Evolutionary conservation across 1,139 yeast genomes (phyloP), one percentile per base, ranked within the genome.

Genomic region (Taphrina populina): DNA sequence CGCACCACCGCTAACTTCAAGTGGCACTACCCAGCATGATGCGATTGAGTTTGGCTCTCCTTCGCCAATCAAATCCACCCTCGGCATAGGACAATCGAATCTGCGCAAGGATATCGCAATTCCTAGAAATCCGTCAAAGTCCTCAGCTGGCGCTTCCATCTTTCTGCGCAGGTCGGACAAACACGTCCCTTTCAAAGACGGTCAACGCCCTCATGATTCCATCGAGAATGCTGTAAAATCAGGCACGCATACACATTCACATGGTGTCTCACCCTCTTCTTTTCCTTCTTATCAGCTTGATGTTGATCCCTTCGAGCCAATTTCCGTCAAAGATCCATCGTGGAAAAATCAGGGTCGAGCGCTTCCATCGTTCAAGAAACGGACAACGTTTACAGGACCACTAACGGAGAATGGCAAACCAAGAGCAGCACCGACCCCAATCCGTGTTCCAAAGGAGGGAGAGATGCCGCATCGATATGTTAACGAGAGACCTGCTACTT

Each of bases 331-430:
- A 5, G 21, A 20, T 8, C 37, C 53, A 3, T 30, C 32, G 11
- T 53, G 57, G 57, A 44, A 53, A 24, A 26, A 36, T 10, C 32
- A 13, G 15, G 33, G 41, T 4, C 40, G 17, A 11, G 37, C 47
- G 13, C 36, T 43, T 15, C 55, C 54, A 23, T 20, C 40, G 13
- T 49, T 49, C 40, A 49, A 49, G 30, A 49, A 49, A 46, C 37
- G 39, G 26, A 26, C 29, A 10, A 20, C 39, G 10, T 27, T 23
- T 7, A 26, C 29, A 6, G 52, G 40, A 6, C 40, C 40, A 13
- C 15, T 45, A 17, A 29, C 34, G 7, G 52, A 33, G 29, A 33
- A 34, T 24, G 52, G 40, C 19, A 20, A 17, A 24, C 27, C 24
- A n/a, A 29, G 36, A 17, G 36, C 33, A 2, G 40, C 46, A 5